Base-by-base conservation (phyloP, 208 protist genomes). In the Phytomonas sp. region DNA sequence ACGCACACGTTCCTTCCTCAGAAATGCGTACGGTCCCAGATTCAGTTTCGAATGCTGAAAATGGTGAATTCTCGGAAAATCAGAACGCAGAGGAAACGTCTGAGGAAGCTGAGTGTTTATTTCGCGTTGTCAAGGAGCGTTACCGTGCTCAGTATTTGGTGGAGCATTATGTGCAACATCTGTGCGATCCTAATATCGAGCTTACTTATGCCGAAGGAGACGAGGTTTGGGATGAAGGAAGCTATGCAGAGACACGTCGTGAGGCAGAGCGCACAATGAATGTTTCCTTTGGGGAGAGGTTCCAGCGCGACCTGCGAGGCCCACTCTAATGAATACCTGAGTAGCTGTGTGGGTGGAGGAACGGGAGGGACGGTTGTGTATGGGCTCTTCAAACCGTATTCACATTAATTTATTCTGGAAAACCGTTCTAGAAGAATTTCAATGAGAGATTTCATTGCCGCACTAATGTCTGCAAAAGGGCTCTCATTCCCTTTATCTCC, bases 201-300 rank as follows among this genome's bases (percentile, higher is more conserved):
- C 76, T 95, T 36, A 85, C 80, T 36, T 95, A 95, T 67, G 90
- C 90, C 13, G 90, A 95, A 70, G 90, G 88, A 11, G 87, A 95
- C 62, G 90, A 93, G 30, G 87, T 95, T 11, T 95, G 90, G 90
- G 90, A 95, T 65, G 90, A 90, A 7, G 90, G 90, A 6, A 51
- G 40, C 34, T 36, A 36, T 11, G 63, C 33, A 3, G n/a, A 60
- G 40, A 67, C 40, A 29, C 34, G 40, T 36, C 28, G 37, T 29
- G 63, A 4, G 26, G 40, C 33, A 46, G 29, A 62, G 40, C 63
- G 63, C 63, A 60, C 15, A 11, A 4, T 31, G 11, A 4, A 67
- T 29, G 26, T 67, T 26, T 36, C 26, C 37, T 11, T 11, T 11
- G 36, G 40, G n/a, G 33, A 67, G 40, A 4, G 61, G 36, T 31